Conservation (phyloP, 1,284 basidiomycete species). For the Rhodotorula mucilaginosa region DNA sequence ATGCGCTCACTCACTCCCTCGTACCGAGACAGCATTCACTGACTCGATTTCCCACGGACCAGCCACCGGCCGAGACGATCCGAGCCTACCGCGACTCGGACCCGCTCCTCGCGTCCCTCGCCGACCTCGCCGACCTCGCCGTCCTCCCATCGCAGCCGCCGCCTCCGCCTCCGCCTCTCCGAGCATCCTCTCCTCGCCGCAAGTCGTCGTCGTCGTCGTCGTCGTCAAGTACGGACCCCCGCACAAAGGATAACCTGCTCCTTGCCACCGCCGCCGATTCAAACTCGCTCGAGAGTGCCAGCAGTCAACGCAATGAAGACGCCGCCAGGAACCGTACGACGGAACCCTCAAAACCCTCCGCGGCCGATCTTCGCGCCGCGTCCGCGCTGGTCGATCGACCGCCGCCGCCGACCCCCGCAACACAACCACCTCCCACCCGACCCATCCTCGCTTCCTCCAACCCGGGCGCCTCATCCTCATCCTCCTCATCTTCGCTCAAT, state of each 20-base stretch:
- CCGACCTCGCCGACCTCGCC: neutral
- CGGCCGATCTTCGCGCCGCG: neutral
- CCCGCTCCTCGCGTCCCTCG: neutral
- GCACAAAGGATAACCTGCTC: too few species aligned
- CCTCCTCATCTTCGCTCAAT: neutral
- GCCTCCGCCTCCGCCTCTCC: too few species aligned
- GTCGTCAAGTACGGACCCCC: too few species aligned
- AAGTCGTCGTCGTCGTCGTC: too few species aligned
- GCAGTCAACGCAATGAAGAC: neutral
- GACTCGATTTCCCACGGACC: neutral
- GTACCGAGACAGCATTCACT: neutral
- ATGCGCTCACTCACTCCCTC: neutral
- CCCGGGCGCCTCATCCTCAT: neutral
- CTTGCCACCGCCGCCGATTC: neutral
- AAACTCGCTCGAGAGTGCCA: neutral
- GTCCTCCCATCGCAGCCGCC: neutral
- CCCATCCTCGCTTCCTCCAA: neutral
- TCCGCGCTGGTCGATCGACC: too few species aligned
- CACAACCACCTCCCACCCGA: neutral
- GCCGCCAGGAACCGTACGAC: neutral
- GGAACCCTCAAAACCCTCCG: neutral
- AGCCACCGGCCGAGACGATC: neutral
- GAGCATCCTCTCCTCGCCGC: too few species aligned
- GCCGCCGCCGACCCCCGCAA: too few species aligned
- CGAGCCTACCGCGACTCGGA: neutral